Base-by-base conservation (phyloP, 306 rosid genomes). In the Medicago ruthenica region DNA sequence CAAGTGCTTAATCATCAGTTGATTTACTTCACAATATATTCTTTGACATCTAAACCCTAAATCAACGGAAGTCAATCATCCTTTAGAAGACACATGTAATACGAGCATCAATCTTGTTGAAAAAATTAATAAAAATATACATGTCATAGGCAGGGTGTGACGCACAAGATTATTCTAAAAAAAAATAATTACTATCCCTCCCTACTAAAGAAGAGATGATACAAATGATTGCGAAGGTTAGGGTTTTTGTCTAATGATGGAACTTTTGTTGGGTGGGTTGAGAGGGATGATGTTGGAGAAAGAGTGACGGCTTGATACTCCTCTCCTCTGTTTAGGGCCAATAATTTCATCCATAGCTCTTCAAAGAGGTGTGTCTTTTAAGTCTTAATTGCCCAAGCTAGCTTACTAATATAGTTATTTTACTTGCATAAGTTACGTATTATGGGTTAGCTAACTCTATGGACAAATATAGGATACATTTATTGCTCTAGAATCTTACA, bases 271-370 rank as follows among this genome's bases (percentile, higher is more conserved):
- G 84, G 91, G 91, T 88, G 86, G 15, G 50, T 17, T 12, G 53
- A 21, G 24, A 39, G 78, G 77, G 86, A 85, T 80, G 83, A 77
- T 84, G 92, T 92, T 90, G 96, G 93, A 89, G 87, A 89, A 92
- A 87, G 99, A 95, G 99, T 95, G 95, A 95, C 96, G 97, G 92
- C 91, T 90, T 89, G 16, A 87, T 83, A 89, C 85, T 95, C 93
- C 92, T 73, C 70, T 57, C 71, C 48, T 81, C 83, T 62, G 51
- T 77, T 80, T 74, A 50, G 81, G 81, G 53, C 86, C 92, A 89
- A 87, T 90, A 77, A 89, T 90, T 90, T 79, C 58, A 62, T 82
- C 77, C 50, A 45, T 11, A 27, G 14, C 67, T 53, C 55, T 57
- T 48, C 13, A 40, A 70, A 41, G 60, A 20, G n/a, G 59, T 76